Evolutionary conservation across 345 rosid species (phyloP).

Genomic region (Citrus reticulata): DNA sequence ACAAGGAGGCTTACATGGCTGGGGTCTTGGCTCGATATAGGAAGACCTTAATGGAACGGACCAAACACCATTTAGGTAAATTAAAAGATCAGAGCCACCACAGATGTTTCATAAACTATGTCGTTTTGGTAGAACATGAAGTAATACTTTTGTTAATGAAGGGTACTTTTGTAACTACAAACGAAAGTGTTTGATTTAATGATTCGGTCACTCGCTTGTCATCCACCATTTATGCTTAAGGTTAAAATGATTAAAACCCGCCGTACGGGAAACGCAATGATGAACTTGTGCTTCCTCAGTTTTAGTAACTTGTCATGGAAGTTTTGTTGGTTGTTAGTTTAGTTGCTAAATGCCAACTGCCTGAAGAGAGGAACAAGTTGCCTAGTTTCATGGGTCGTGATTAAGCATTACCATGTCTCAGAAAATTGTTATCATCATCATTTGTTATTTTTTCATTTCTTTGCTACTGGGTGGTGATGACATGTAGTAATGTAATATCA

Average conservation of each 20-base stretch:
- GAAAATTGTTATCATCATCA: background rate
- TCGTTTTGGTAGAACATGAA: background rate
- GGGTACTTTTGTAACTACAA: background rate
- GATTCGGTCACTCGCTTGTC: background rate
- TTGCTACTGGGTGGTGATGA: background rate
- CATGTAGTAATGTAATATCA: background rate
- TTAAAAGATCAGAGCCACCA: too few relatives aligned
- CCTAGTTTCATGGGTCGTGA: background rate
- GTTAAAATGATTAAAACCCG: background rate
- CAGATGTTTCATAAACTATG: background rate
- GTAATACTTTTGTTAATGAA: too few relatives aligned
- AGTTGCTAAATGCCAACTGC: background rate
- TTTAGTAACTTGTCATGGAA: background rate
- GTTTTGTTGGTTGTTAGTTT: background rate
- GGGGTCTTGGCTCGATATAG: constrained; percentile 83
- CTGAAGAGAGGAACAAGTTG: background rate
- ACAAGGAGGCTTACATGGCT: constrained; percentile 94
- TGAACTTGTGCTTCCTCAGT: background rate
- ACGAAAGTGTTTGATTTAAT: background rate
- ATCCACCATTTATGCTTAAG: background rate
- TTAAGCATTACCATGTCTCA: background rate
- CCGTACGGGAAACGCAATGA: background rate
- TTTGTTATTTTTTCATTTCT: background rate
- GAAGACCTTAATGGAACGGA: constrained; percentile 70
- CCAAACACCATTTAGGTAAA: constrained; percentile 77